These are phyloP conservation scores for Alternaria arborescens DNA, from an alignment of 2,329 filamentous ascomycete species.

Conservation along the genomic window DNA sequence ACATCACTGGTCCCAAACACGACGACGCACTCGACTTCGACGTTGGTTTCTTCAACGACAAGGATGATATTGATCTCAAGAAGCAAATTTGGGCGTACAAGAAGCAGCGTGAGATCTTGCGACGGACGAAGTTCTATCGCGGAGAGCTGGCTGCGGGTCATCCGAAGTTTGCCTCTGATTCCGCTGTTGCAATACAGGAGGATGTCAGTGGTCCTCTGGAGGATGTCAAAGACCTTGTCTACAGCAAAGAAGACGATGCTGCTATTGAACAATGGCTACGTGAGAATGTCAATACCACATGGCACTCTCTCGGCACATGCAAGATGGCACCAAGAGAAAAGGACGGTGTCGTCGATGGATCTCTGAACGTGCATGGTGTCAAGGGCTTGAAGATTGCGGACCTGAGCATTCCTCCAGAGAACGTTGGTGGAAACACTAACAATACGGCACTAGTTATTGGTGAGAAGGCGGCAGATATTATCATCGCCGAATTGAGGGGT, in stretches of 20 bases:
- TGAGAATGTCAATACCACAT: slow-evolving; percentile 43
- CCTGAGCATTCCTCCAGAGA: slow-evolving; percentile 53
- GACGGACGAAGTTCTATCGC: slow-evolving; percentile 62
- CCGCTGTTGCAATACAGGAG: slow-evolving; percentile 27
- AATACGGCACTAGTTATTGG: slow-evolving; percentile 55
- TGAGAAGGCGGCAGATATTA: slow-evolving; percentile 45
- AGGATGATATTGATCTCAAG: slow-evolving; percentile 65
- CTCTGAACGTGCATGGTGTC: slow-evolving; percentile 42
- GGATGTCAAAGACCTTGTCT: slow-evolving; percentile 28
- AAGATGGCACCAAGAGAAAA: slow-evolving; percentile 45
- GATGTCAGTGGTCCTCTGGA: slow-evolving; percentile 15
- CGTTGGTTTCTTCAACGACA: slow-evolving; percentile 64
- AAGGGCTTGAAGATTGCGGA: slow-evolving; percentile 54
- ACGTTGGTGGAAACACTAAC: slow-evolving; percentile 58
- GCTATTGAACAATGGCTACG: slow-evolving; percentile 55
- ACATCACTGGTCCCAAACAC: slow-evolving; percentile 62
- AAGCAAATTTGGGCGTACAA: slow-evolving; percentile 72
- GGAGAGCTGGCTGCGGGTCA: slow-evolving; percentile 46
- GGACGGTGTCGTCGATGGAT: slow-evolving; percentile 39
- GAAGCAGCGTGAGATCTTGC: slow-evolving; percentile 67
- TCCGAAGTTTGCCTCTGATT: slow-evolving; percentile 33
- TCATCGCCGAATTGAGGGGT: slow-evolving; percentile 26
- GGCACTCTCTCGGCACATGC: slow-evolving; percentile 45
- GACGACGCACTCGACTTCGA: slow-evolving; percentile 64
- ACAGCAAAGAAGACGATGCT: slow-evolving; percentile 44